Evolutionary conservation across 2,329 filamentous ascomycete species (phyloP).

Genomic region (Alternaria triticina): DNA sequence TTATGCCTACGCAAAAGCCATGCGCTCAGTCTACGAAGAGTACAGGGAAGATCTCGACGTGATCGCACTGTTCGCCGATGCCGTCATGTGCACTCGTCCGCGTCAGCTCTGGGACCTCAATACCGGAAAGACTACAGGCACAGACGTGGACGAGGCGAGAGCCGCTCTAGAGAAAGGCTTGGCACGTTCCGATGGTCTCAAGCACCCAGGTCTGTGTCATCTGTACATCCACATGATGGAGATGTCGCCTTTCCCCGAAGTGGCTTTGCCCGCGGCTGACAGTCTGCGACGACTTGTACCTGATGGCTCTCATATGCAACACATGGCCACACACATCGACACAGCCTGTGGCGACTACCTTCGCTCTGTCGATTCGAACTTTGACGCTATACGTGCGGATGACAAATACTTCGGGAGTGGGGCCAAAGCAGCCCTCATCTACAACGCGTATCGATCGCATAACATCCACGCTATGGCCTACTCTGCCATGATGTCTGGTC

Average conservation of each 20-base stretch:
- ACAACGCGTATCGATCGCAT: slow-evolving; percentile 8
- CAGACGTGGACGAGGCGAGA: not conserved
- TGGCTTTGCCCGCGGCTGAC: slow-evolving; percentile 2
- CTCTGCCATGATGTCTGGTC: slow-evolving; percentile 5
- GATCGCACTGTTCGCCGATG: slow-evolving; percentile 64
- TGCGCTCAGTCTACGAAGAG: slow-evolving; percentile 59
- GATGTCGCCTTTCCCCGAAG: slow-evolving; percentile 4
- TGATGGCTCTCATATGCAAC: slow-evolving; percentile 11
- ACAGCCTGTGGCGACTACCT: slow-evolving; percentile 6
- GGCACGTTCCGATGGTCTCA: not conserved
- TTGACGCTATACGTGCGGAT: not conserved
- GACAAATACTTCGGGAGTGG: not conserved
- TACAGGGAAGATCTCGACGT: slow-evolving; percentile 64
- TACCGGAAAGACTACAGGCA: slow-evolving; percentile 57
- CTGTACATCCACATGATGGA: slow-evolving; percentile 15
- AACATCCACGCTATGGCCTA: slow-evolving; percentile 10
- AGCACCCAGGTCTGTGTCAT: slow-evolving; percentile 5
- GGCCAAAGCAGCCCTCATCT: not conserved
- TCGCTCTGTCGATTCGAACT: slow-evolving; percentile 2
- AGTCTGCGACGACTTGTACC: slow-evolving; percentile 5
- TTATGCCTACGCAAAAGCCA: slow-evolving; percentile 63
- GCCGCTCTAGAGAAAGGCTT: not conserved
- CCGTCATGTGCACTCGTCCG: slow-evolving; percentile 66
- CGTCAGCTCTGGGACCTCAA: slow-evolving; percentile 66
- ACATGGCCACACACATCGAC: slow-evolving; percentile 9